phyloP scores from a whole-genome alignment of 352 stramenopile genomes.

The Globisporangium carolinianum region DNA sequence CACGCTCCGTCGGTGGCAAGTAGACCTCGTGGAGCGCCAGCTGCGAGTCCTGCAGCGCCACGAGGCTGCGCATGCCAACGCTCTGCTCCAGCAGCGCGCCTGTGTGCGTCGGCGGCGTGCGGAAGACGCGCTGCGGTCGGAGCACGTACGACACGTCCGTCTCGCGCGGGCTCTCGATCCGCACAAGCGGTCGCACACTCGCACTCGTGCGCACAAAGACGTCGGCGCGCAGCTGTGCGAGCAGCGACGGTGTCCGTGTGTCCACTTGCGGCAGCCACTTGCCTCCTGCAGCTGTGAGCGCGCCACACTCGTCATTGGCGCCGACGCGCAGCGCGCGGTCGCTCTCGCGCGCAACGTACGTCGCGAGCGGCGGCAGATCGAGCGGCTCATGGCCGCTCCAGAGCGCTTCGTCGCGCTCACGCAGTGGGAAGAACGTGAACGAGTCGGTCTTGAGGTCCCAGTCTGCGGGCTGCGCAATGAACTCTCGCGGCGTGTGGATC shows the following conservation, averaged over 20 bases:
- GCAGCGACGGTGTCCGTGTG: conserved; percentile 18
- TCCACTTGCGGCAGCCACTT: conserved; percentile 2
- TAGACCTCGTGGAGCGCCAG: conserved; percentile 16
- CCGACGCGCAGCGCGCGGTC: conserved; percentile 29
- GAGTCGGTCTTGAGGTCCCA: conserved; percentile 44
- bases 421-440: conserved; percentile 56
- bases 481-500: conserved; percentile 23
- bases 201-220: conserved; percentile 46
- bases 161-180: conserved; percentile 29
- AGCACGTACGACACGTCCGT: conserved; percentile 42
- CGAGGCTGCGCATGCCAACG: conserved; percentile 35
- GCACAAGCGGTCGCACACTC: conserved; percentile 39
- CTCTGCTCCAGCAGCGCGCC: conserved; percentile 22
- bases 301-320: conserved; percentile 39
- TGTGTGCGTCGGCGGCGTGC: conserved; percentile 30
- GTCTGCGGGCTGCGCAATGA: conserved; percentile 32
- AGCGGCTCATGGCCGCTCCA: conserved; percentile 54
- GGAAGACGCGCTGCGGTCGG: conserved; percentile 42
- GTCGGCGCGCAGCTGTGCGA: conserved; percentile 38
- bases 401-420: conserved; percentile 57
- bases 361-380: conserved; percentile 44
- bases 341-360: conserved; percentile 50
- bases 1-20: conserved; percentile 18
- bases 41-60: conserved; percentile 14
- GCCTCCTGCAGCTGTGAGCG: too few relatives aligned